Base-by-base conservation (phyloP, 1,284 basidiomycete genomes). In the Marasmius fiardii region DNA sequence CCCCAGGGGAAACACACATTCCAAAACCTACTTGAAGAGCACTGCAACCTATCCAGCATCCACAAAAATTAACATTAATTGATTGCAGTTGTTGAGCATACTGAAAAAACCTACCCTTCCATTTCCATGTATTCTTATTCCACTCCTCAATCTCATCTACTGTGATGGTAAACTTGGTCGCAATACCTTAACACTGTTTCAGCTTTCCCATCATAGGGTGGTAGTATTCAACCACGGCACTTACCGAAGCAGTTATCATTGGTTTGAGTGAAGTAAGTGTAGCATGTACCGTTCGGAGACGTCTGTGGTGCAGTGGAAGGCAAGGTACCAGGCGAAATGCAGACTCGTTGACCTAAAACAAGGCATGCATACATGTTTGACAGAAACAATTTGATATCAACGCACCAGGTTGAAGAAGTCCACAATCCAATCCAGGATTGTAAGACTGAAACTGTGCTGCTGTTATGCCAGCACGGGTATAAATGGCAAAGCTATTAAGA, bases 1-100 rank as follows among this genome's bases (percentile, higher is more conserved):
- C 43, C 18, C 60, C 60, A 12, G 56, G 16, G 2, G 60, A 60
- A 31, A 61, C 39, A 49, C 60, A 61, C 20, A 61, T 60, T 12
- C 23, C 37, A 4, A 37, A 43, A 31, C 48, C 52, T 21, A 53
- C 12, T 50, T 61, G 60, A 34, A 63, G 50, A 26, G 18, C 39
- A n/a, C 18, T 23, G 33, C 61, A 63, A n/a, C 60, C 60, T 61
- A 26, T 6, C 20, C 26, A 41, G 43, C n/a, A 24, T 12, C 48
- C 4, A n/a, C 11, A n/a, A 20, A 47, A 41, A 26, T 43, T 24
- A 26, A 6, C 16, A 48, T 45, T 16, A 33, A 18, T 35, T 10
- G 5, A 31, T 31, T 10, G 28, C 11, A n/a, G 23, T n/a, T 26
- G 5, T 14, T 16, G 6, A n/a, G 14, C 18, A 35, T 33, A 21